These are phyloP conservation scores for Emmonsia crescens DNA, from an alignment of 2,329 filamentous ascomycete genomes.

Conservation along the genomic window DNA sequence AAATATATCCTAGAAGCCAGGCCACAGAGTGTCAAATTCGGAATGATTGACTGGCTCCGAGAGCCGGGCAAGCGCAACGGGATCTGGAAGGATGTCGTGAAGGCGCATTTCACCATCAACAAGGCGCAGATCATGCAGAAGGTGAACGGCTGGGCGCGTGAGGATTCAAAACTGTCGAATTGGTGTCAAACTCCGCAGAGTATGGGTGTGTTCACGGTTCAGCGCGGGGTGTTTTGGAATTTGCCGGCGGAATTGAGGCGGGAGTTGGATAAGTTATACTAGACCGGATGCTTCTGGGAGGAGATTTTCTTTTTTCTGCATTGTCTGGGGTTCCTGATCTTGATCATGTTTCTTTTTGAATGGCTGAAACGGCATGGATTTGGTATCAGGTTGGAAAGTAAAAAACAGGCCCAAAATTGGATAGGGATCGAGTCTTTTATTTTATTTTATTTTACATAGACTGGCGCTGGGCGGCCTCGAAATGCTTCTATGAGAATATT, in stretches of 20 bases:
- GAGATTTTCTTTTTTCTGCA: not conserved
- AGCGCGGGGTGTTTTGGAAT: not conserved
- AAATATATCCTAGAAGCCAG: conserved; percentile 22
- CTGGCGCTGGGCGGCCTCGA: too few species aligned
- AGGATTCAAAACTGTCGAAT: conserved; percentile 8
- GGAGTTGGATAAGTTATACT: not conserved
- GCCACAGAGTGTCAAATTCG: conserved; percentile 9
- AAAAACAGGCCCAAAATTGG: not conserved
- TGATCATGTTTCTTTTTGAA: not conserved
- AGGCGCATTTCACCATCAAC: conserved; percentile 13
- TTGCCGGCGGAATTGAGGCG: not conserved
- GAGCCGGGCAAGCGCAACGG: conserved; percentile 9
- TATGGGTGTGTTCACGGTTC: not conserved
- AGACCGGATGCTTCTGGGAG: not conserved
- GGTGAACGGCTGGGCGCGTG: conserved; percentile 40
- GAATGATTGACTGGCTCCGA: conserved; percentile 14
- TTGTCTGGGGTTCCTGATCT: not conserved
- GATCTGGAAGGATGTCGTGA: conserved; percentile 14
- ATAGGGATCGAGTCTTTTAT: not conserved
- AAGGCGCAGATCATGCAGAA: conserved; percentile 9
- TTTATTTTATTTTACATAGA: too few species aligned
- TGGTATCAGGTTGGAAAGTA: too few species aligned
- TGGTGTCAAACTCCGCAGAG: not conserved
- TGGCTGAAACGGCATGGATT: not conserved
- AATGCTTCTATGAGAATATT: not conserved